These are phyloP conservation scores for Rhodotorula mucilaginosa DNA, from an alignment of 1,284 basidiomycete species.

Conservation along the genomic window DNA sequence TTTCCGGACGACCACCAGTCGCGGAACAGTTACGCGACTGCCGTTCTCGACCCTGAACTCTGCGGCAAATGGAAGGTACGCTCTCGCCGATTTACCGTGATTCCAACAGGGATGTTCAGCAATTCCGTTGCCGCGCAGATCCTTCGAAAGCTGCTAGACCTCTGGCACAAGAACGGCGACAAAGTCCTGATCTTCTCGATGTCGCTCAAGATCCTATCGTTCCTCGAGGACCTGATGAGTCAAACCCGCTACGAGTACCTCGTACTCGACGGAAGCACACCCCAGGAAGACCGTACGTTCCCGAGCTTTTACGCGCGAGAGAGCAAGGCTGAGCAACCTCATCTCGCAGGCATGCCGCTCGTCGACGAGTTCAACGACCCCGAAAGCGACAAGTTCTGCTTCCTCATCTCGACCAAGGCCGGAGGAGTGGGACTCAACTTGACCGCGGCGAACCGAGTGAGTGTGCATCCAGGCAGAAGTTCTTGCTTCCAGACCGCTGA, in stretches of 20 bases:
- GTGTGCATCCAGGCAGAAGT: conserved; percentile 75
- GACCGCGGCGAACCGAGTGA: conserved; percentile 45
- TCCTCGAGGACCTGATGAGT: conserved; percentile 69
- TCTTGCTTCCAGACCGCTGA: conserved; percentile 52
- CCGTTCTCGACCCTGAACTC: conserved; percentile 50
- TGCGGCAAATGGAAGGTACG: conserved; percentile 82
- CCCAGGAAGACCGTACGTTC: conserved; percentile 46
- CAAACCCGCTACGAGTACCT: conserved; percentile 63
- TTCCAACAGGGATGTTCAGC: no score
- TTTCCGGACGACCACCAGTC: conserved; percentile 45
- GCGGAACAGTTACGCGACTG: conserved; percentile 37
- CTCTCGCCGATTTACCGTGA: conserved; percentile 6
- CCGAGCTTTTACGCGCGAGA: fast-evolving
- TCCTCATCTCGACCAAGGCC: conserved; percentile 87
- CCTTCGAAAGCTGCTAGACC: conserved; percentile 61
- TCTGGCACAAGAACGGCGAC: conserved; percentile 51
- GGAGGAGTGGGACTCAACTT: conserved; percentile 74
- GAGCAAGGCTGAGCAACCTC: neutral
- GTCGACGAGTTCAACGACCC: conserved; percentile 76
- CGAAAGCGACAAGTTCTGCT: conserved; percentile 60
- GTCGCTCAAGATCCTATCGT: conserved; percentile 59
- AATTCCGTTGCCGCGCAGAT: conserved; percentile 55
- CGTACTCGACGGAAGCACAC: conserved; percentile 66
- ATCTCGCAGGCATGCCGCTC: conserved; percentile 66
- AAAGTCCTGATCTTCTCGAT: conserved; percentile 75